Evolutionary conservation across 1,284 basidiomycete species (phyloP), one percentile per base, ranked within the genome.

Genomic region (Ceratobasidium sp.): DNA sequence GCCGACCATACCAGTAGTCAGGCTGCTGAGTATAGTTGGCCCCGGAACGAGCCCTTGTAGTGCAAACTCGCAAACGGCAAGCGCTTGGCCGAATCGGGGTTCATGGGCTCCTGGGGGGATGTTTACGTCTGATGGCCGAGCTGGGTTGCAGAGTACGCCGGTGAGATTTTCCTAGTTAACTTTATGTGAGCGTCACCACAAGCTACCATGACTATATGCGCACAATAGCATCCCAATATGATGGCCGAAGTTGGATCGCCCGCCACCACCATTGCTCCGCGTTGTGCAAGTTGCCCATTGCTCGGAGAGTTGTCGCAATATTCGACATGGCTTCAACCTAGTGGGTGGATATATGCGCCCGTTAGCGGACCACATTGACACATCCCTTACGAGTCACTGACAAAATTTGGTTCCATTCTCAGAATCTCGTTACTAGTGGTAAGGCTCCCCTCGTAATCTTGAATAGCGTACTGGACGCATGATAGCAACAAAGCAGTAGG

Each of bases 311-410:
- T 8, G 86, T 87, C 5, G 88, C 88, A 51, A 89, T 85, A 78
- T 89, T 89, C 74, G 84, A 84, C 86, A 88, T 86, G 8, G 86
- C 86, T 80, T 88, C 87, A 39, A 82, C 84, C 84, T 85, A 60
- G 10, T 51, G 51, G 78, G 51, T 26, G 35, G 7, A 60, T 42
- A 39, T 63, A 64, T 35, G 58, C 47, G 67, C 54, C 31, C 26
- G 31, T 42, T 35, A 33, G 64, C 66, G 2, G 23, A 23, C 26
- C 17, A 45, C 31, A 3, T 4, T 23, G 51, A 4, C 23, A 13
- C 28, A 35, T 45, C 26, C 13, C 45, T 60, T 42, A 20, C 58
- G n/a, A 5, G 31, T 31, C 13, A 75, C 82, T 71, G 66, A 87
- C 86, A 77, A 85, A 86, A 67, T 84, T 82, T 0, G 84, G 83